These are phyloP conservation scores for Coemansia aciculifera DNA, from an alignment of 192 early-diverging fungal species.

Conservation along the genomic window DNA sequence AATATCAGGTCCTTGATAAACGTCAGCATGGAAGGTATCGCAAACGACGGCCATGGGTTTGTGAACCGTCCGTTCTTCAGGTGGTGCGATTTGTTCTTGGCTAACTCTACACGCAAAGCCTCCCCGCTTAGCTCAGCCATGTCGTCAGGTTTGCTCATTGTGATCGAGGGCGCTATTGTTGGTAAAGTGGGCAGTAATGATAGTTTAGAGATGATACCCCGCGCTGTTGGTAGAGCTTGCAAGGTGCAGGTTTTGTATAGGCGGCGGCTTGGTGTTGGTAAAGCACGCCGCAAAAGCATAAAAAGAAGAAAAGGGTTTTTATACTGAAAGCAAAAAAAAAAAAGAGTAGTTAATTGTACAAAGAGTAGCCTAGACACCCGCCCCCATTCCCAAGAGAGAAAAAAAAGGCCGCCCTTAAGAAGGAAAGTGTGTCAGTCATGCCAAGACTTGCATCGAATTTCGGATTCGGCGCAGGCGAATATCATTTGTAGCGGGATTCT, in stretches of 20 bases:
- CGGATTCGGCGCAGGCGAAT: too few relatives aligned
- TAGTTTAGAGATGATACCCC: background rate
- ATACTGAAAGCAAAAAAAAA: background rate
- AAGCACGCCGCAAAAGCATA: background rate
- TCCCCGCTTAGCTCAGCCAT: background rate
- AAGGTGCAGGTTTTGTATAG: background rate
- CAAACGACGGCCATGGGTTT: constrained; percentile 68
- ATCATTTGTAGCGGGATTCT: too few relatives aligned
- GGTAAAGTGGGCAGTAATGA: background rate
- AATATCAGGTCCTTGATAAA: constrained; percentile 22
- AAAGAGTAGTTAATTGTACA: background rate
- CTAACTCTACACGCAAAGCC: background rate
- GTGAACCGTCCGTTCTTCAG: constrained; percentile 58
- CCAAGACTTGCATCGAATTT: background rate
- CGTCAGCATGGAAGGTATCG: background rate
- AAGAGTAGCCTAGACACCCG: too few relatives aligned
- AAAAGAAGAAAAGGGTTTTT: background rate
- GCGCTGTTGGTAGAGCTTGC: background rate
- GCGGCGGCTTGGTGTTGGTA: background rate
- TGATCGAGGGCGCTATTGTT: background rate
- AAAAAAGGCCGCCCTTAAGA: background rate
- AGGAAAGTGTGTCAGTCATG: background rate
- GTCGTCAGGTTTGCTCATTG: background rate
- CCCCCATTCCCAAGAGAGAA: background rate
- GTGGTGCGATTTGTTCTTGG: constrained; percentile 49